phyloP scores from a whole-genome alignment of 2,329 filamentous ascomycete genomes.

The Neonectria faginata region DNA sequence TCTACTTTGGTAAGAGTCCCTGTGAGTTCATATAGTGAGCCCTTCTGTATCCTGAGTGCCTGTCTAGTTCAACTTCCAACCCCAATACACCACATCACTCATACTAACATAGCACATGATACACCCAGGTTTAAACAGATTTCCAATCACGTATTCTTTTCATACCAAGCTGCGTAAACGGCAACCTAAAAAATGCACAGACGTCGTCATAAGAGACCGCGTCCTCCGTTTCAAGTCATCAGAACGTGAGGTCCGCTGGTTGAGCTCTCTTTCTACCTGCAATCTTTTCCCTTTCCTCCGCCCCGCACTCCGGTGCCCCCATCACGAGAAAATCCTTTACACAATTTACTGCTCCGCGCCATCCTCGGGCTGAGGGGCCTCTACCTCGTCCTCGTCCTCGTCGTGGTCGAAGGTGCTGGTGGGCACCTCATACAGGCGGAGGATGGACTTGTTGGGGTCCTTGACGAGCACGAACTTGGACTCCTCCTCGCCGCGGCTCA shows the following conservation, averaged over 20 bases:
- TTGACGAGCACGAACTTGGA: slow-evolving; percentile 85
- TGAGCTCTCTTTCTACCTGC: slow-evolving; percentile 29
- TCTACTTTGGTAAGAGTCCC: not conserved
- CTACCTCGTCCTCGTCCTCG: slow-evolving; percentile 72
- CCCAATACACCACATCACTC: not conserved
- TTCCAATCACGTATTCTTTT: slow-evolving; percentile 44
- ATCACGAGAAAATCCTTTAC: slow-evolving; percentile 34
- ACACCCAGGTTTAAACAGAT: slow-evolving; percentile 7
- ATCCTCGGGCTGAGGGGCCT: slow-evolving; percentile 52
- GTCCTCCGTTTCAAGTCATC: slow-evolving; percentile 46
- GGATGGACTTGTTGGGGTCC: slow-evolving; percentile 97
- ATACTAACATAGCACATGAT: not conserved
- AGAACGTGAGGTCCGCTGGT: slow-evolving; percentile 40
- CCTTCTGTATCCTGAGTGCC: not conserved
- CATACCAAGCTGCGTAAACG: slow-evolving; percentile 35
- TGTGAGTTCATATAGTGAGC: not conserved
- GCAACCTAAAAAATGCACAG: slow-evolving; percentile 30
- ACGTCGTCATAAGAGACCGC: slow-evolving; percentile 32
- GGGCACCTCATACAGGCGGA: slow-evolving; percentile 93
- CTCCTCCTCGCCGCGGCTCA: slow-evolving; percentile 79
- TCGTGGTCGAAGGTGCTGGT: slow-evolving; percentile 91
- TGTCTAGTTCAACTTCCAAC: not conserved
- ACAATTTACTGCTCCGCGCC: slow-evolving; percentile 33
- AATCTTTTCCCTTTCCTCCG: slow-evolving; percentile 34
- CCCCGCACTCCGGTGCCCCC: slow-evolving; percentile 4